Base-by-base conservation (phyloP, 768 basidiomycete species). In the Kwoniella sp. region DNA sequence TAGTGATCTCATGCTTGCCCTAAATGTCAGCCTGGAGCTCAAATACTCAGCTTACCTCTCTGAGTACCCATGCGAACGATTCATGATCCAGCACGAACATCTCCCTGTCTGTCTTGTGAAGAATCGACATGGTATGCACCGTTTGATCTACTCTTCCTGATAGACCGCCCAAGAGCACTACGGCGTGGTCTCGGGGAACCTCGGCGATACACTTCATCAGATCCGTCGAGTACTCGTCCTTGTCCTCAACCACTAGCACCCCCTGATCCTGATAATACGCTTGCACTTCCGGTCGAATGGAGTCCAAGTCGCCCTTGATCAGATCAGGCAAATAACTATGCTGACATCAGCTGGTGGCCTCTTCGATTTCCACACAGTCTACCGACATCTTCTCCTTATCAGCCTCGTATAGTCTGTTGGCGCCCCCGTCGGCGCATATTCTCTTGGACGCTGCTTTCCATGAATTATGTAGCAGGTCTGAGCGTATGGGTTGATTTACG, bases 301-400 rank as follows among this genome's bases (percentile, higher is more conserved):
- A 96, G 71, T 98, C 95, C 25, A 98, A 73, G 73, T 99, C 95
- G 23, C 93, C 95, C 73, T 88, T 92, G 66, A 99, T 86, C 19
- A 93, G 72, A 69, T 91, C 81, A 0, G 95, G 95, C 5, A 84
- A 68, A 69, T 81, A 89, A 15, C 87, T 88, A 50, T 12, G 25
- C 11, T 9, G 17, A 28, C 1, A 40, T 38, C 27, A 49, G 45
- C 45, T 14, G 19, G 15, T 19, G 14, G 19, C 15, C 34, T 6
- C 34, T 36, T 15, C 8, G 15, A 17, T 2, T 31, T 11, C 14
- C 12, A 20, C 17, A 15, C 22, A 12, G 1, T 26, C 15, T 8
- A 58, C 55, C 50, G 22, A 65, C 67, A 5, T n/a, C n/a, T 57
- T n/a, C 5, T 56, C 29, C 37, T 58, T 17, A 6, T 56, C 56